Evolutionary conservation across 306 rosid genomes (phyloP).

Genomic region (Amphicarpaea edgeworthii): DNA sequence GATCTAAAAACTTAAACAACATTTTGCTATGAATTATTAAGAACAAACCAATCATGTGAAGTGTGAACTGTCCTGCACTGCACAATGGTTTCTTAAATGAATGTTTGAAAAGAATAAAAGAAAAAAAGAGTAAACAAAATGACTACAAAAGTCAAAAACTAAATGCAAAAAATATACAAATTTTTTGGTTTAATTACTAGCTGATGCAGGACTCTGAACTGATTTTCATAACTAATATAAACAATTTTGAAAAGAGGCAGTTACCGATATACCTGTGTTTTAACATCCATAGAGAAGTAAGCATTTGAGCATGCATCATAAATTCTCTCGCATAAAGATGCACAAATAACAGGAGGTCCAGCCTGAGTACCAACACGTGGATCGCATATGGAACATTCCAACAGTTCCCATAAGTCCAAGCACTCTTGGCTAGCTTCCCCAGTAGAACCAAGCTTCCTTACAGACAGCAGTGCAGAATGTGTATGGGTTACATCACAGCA

Average conservation of each 20-base stretch:
- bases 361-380: conserved; percentile 76
- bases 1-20: conserved; percentile 23
- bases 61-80: background rate
- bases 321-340: conserved; percentile 80
- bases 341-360: conserved; percentile 87
- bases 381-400: conserved; percentile 94
- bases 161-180: background rate
- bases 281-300: conserved; percentile 86
- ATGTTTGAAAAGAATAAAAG: conserved; percentile 8
- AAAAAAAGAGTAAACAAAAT: background rate
- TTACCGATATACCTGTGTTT: conserved; percentile 70
- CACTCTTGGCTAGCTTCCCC: conserved; percentile 91
- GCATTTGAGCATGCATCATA: conserved; percentile 83
- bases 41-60: conserved; percentile 16
- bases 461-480: conserved; percentile 75
- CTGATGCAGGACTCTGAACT: conserved; percentile 14
- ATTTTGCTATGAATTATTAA: conserved; percentile 24
- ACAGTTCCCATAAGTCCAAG: conserved; percentile 88
- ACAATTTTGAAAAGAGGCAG: background rate
- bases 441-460: conserved; percentile 79
- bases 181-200: conserved; percentile 14
- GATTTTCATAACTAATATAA: conserved; percentile 1
- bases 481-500: conserved; percentile 90
- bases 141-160: background rate
- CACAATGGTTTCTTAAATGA: conserved; percentile 24